phyloP scores from a whole-genome alignment of 495 filamentous ascomycete genomes.

The Oleoguttula mirabilis region DNA sequence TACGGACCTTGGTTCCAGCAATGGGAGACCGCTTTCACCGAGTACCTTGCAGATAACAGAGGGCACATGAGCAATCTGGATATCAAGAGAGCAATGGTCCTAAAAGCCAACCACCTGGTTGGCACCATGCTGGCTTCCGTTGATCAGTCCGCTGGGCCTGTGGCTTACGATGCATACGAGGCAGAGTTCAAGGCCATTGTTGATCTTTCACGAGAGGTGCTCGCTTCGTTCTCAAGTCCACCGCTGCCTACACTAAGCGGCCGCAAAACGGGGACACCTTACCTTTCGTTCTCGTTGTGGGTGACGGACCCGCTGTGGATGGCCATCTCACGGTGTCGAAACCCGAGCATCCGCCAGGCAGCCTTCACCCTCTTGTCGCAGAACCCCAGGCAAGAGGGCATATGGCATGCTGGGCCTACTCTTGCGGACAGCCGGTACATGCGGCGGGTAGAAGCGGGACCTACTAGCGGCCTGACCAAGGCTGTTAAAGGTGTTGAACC shows the following conservation, averaged over 20 bases:
- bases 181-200: slow-evolving; percentile 19
- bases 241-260: slow-evolving; percentile 14
- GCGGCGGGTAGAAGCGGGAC: slow-evolving; percentile 4
- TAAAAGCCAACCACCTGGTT: slow-evolving; percentile 37
- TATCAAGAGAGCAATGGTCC: slow-evolving; percentile 19
- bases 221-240: slow-evolving; percentile 17
- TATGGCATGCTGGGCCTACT: slow-evolving; percentile 19
- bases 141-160: slow-evolving; percentile 51
- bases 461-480: slow-evolving; percentile 3
- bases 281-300: slow-evolving; percentile 17
- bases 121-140: slow-evolving; percentile 90
- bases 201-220: slow-evolving; percentile 15
- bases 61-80: slow-evolving; percentile 10
- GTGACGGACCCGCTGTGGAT: slow-evolving; percentile 21
- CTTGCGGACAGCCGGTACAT: slow-evolving; percentile 9
- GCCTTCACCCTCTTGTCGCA: slow-evolving; percentile 18
- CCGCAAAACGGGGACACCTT: slow-evolving; percentile 12
- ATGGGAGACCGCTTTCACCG: slow-evolving; percentile 17
- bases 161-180: slow-evolving; percentile 19
- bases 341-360: slow-evolving; percentile 16
- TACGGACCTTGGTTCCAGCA: slow-evolving; percentile 17
- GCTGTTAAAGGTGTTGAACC: slow-evolving; percentile 2
- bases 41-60: slow-evolving; percentile 5
- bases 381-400: slow-evolving; percentile 19
- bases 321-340: slow-evolving; percentile 18